These are phyloP conservation scores for Rhizopus arrhizus DNA, from an alignment of 371 early-diverging fungal species.

Conservation along the genomic window DNA sequence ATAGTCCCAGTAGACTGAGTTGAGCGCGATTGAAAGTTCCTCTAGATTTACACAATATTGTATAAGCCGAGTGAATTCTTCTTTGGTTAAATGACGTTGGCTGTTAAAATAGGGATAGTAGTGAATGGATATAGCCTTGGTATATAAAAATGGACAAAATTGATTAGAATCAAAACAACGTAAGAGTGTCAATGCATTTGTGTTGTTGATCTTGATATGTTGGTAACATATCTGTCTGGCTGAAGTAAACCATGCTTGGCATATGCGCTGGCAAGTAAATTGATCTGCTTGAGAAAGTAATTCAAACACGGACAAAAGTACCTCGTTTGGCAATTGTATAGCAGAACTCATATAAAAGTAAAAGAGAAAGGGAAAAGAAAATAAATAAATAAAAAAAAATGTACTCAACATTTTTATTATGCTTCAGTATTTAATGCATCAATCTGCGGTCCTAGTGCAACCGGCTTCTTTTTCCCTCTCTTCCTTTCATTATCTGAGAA, in stretches of 20 bases:
- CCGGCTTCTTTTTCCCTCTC: too few relatives aligned
- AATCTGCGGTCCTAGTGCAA: too few relatives aligned
- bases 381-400: too few relatives aligned
- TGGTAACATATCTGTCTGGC: slow-evolving; percentile 6
- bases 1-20: slow-evolving; percentile 1
- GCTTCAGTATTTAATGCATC: too few relatives aligned
- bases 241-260: slow-evolving; percentile 9
- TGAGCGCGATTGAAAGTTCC: neutral
- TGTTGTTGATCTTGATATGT: slow-evolving; percentile 9
- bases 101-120: slow-evolving; percentile 11
- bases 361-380: neutral
- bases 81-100: neutral
- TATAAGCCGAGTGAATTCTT: neutral
- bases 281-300: slow-evolving; percentile 1
- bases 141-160: neutral
- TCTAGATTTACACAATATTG: neutral
- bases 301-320: slow-evolving; percentile 4
- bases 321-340: slow-evolving; percentile 10
- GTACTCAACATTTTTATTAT: too few relatives aligned
- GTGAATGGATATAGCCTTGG: slow-evolving; percentile 5
- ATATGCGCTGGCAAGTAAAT: slow-evolving; percentile 14
- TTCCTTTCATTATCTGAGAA: too few relatives aligned
- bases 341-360: neutral
- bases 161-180: neutral
- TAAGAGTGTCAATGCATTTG: slow-evolving; percentile 7